Evolutionary conservation across 75 land plant species (phyloP).

Genomic region (Selaginella moellendorffii): DNA sequence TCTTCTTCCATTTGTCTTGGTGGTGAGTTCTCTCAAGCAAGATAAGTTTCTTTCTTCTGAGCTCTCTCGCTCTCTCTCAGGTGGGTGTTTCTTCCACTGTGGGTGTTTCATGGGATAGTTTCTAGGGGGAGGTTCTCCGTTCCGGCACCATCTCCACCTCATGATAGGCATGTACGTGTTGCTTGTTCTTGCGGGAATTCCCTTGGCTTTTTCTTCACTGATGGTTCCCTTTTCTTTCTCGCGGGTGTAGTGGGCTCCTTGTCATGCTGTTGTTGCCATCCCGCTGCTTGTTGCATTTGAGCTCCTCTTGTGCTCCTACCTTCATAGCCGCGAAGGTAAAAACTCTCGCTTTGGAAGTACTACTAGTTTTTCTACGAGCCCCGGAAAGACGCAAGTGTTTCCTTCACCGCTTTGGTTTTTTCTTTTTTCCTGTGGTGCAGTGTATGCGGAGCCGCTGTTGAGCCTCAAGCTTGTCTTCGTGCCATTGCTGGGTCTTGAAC

Average conservation of each 20-base stretch:
- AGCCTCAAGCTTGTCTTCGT: slow-evolving; percentile 81
- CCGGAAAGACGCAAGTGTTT: neutral
- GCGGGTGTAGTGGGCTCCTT: slow-evolving; percentile 85
- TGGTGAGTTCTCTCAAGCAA: slow-evolving; percentile 12
- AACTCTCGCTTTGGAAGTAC: neutral
- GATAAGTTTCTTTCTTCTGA: neutral
- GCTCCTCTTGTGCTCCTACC: slow-evolving; percentile 76
- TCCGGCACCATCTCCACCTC: slow-evolving; percentile 85
- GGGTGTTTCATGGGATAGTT: slow-evolving; percentile 83
- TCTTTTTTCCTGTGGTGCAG: slow-evolving; percentile 25
- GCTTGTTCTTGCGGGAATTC: neutral
- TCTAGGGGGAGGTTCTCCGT: slow-evolving; percentile 88
- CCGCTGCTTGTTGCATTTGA: slow-evolving; percentile 90
- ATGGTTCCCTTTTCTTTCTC: neutral
- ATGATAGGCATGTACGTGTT: slow-evolving; percentile 65
- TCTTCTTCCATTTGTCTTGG: slow-evolving; percentile 19
- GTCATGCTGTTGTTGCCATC: slow-evolving; percentile 72
- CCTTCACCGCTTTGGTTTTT: neutral
- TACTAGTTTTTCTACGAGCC: neutral
- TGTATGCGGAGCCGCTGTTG: slow-evolving; percentile 23
- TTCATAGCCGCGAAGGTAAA: slow-evolving; percentile 58
- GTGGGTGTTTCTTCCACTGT: slow-evolving; percentile 63
- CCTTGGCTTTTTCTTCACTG: neutral
- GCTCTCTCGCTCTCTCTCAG: slow-evolving; percentile 23
- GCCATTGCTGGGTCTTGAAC: slow-evolving; percentile 60